Evolutionary conservation across 352 stramenopile genomes (phyloP), one percentile per base, ranked within the genome.

Genomic region (Thalassiosira mediterranea): DNA sequence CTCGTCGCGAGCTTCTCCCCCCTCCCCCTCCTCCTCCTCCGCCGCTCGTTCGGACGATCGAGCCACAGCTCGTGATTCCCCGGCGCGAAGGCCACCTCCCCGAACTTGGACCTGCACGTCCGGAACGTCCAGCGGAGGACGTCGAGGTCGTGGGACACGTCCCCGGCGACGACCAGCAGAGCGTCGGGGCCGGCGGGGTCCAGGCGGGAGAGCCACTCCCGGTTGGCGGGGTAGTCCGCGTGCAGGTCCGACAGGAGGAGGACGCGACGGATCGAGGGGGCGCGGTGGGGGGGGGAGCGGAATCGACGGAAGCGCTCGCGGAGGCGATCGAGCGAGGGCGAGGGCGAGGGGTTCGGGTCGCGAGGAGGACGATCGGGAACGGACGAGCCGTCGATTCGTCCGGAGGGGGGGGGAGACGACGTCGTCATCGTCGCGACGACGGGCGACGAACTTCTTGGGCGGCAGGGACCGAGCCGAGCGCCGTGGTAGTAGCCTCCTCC

Each of bases 61-160:
- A 81, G 15, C 73, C 73, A 82, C 28, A 82, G 46, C 38, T 82
- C 73, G 23, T 82, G 73, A 65, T 82, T 82, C 1, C 73, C 65
- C n/a, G 66, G 66, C 2, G 60, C 62, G 40, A 67, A 82, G 8
- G 53, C 53, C n/a, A 82, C 73, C 54, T 72, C 67, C 5, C 47
- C 59, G 53, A 74, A 82, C 13, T 32, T 67, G 19, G 25, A 11
- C 53, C 72, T 82, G 13, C 76, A 53, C 49, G 59, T 72, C 17
- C 57, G 73, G 19, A 82, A 77, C 13, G 73, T 82, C 67, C 67
- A 78, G 49, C 52, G 51, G 15, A 82, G 34, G 29, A 78, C 69
- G 17, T 58, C 28, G 25, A 78, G 37, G 61, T 82, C 69, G 42
- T 82, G 73, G 13, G 66, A 78, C 26, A 82, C 60, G 59, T 82